A percentile compares a stretch with the other conserved stretches of the same genome.
These are phyloP conservation scores for Akanthomyces dipterigenus DNA, from an alignment of 2,329 filamentous ascomycete genomes.

Conservation along the genomic window DNA sequence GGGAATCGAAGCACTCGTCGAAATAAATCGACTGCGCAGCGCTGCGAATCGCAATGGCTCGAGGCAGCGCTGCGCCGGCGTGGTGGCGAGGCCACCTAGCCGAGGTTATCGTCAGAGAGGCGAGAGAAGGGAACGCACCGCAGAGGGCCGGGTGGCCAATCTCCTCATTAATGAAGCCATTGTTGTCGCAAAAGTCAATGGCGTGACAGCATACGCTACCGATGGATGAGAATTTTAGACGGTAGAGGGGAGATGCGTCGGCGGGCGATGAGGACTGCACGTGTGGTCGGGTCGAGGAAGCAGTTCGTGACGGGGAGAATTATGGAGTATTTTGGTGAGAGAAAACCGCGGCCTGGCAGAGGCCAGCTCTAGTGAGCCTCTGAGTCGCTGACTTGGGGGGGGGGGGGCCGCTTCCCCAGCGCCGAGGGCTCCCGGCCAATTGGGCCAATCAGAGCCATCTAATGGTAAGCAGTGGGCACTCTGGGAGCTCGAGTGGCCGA, in stretches of 20 bases:
- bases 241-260: conserved; percentile 10
- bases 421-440: background rate
- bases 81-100: conserved; percentile 6
- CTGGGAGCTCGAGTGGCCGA: conserved; percentile 2
- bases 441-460: background rate
- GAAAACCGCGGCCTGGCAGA: background rate
- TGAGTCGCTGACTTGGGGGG: background rate
- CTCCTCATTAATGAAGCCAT: conserved; percentile 60
- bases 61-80: background rate
- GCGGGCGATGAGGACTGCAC: conserved; percentile 6
- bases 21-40: background rate
- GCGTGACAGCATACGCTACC: conserved; percentile 26
- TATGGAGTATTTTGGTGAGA: conserved; percentile 8
- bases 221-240: conserved; percentile 1
- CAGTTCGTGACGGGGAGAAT: conserved; percentile 11
- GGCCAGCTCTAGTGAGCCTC: background rate
- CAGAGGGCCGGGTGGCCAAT: conserved; percentile 48
- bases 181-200: conserved; percentile 25
- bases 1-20: background rate
- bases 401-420: background rate
- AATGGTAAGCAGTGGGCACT: conserved; percentile 9
- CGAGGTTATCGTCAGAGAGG: conserved; percentile 16
- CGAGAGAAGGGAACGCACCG: conserved; percentile 37
- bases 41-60: background rate
- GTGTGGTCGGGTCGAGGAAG: conserved; percentile 3